phyloP scores from a whole-genome alignment of 805 yeast genomes.

The Saturnispora hagleri region DNA sequence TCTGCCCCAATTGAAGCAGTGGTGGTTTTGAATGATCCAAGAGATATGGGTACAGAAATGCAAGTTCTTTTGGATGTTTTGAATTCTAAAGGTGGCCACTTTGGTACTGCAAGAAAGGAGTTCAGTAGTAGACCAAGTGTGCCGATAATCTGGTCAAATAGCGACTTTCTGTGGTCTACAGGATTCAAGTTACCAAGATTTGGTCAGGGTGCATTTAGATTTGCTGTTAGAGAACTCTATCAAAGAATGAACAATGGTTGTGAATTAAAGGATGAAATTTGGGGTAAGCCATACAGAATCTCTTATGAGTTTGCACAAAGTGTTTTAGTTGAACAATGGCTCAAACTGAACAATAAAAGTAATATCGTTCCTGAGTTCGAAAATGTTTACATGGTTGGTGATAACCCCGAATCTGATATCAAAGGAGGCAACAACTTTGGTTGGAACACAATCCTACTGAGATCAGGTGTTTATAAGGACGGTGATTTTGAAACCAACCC shows the following conservation, averaged over 20 bases:
- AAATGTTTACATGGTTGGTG: slow-evolving; percentile 91
- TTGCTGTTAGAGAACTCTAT: slow-evolving; percentile 53
- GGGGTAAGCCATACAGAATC: slow-evolving; percentile 74
- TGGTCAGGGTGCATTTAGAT: slow-evolving; percentile 85
- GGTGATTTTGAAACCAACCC: slow-evolving; percentile 33
- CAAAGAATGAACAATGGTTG: slow-evolving; percentile 28
- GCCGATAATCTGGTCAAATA: slow-evolving; percentile 68
- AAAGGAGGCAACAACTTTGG: slow-evolving; percentile 81
- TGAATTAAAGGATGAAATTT: slow-evolving; percentile 41
- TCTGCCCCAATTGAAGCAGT: slow-evolving; percentile 56
- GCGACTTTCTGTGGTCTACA: slow-evolving; percentile 86
- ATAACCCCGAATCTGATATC: slow-evolving; percentile 90
- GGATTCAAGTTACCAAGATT: slow-evolving; percentile 68
- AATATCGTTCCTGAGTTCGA: slow-evolving; percentile 39
- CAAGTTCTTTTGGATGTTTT: slow-evolving; percentile 70
- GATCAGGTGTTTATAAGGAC: slow-evolving; percentile 80
- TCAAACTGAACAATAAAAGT: slow-evolving; percentile 18
- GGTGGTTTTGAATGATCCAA: slow-evolving; percentile 78
- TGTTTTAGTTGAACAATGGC: slow-evolving; percentile 46
- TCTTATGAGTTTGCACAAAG: slow-evolving; percentile 79
- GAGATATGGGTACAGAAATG: slow-evolving; percentile 80
- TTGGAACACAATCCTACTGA: slow-evolving; percentile 78
- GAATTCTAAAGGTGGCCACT: slow-evolving; percentile 47
- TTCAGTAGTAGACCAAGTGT: slow-evolving; percentile 37
- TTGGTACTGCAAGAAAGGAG: slow-evolving; percentile 56